phyloP scores from a whole-genome alignment of 2,329 filamentous ascomycete species.

The Sclerotinia sclerotiorum region DNA sequence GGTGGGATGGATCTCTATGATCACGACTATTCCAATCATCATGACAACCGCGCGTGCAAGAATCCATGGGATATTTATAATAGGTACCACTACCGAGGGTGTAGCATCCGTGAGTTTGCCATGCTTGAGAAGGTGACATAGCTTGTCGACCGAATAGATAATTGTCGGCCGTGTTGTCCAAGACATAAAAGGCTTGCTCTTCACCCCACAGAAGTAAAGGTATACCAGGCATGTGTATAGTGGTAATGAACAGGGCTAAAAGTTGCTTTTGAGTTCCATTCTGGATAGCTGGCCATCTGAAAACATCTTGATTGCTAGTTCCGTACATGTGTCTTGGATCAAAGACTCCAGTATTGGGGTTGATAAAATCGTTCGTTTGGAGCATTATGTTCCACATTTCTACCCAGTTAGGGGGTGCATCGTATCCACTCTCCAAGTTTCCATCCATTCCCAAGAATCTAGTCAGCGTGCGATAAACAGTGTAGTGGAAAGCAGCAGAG shows the following conservation, averaged over 20 bases:
- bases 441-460: constrained; percentile 60
- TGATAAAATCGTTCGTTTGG: constrained; percentile 58
- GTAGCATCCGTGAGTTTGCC: constrained; percentile 66
- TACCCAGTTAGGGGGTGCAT: constrained; percentile 54
- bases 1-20: constrained; percentile 62
- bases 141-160: constrained; percentile 65
- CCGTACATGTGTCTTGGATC: constrained; percentile 66
- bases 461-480: constrained; percentile 61
- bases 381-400: constrained; percentile 56
- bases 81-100: constrained; percentile 56
- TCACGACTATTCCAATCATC: constrained; percentile 59
- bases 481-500: constrained; percentile 62
- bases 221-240: constrained; percentile 60
- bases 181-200: constrained; percentile 63
- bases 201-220: constrained; percentile 63
- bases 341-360: constrained; percentile 59
- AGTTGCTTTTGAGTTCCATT: constrained; percentile 58
- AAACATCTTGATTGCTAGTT: constrained; percentile 64
- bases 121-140: constrained; percentile 60
- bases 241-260: constrained; percentile 58
- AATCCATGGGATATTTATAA: constrained; percentile 56
- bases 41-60: constrained; percentile 54
- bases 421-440: constrained; percentile 53
- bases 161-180: constrained; percentile 63
- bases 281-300: constrained; percentile 60